phyloP scores from a whole-genome alignment of 2,329 filamentous ascomycete genomes.

The Sporothrix variecibatus region DNA sequence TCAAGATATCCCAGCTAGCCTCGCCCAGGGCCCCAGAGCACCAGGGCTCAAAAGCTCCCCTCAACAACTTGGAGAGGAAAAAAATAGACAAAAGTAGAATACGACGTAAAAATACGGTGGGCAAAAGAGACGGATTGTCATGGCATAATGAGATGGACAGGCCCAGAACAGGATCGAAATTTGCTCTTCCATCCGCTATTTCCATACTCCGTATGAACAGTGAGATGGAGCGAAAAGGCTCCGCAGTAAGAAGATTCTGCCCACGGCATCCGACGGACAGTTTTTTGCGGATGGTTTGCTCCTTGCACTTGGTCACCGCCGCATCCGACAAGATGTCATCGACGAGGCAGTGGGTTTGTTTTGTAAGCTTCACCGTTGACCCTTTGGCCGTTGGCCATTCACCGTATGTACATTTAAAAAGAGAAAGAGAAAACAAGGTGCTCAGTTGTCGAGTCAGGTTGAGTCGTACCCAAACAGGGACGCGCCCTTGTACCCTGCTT shows the following conservation, averaged over 20 bases:
- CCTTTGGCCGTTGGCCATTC: background rate
- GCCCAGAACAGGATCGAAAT: conserved; percentile 4
- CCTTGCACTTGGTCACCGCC: background rate
- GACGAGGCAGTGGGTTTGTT: background rate
- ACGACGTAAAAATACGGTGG: background rate
- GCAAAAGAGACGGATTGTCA: background rate
- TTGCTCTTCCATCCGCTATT: background rate
- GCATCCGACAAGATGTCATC: background rate
- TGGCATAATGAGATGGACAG: background rate
- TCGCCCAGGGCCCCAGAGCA: no score
- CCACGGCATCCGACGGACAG: background rate
- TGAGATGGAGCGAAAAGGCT: background rate
- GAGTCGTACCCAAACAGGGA: background rate
- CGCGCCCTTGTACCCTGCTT: background rate
- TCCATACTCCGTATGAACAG: background rate
- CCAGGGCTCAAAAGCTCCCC: background rate
- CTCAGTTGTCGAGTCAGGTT: background rate
- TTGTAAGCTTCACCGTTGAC: background rate
- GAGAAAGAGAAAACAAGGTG: background rate
- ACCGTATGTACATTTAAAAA: background rate
- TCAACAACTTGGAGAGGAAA: no score
- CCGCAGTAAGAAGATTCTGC: background rate
- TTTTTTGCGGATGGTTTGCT: background rate
- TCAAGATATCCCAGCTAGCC: conserved; percentile 3
- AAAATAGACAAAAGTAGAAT: background rate